These are phyloP conservation scores for Cryptococcus hybrid DNA, from an alignment of 1,284 basidiomycete genomes.

Conservation along the genomic window DNA sequence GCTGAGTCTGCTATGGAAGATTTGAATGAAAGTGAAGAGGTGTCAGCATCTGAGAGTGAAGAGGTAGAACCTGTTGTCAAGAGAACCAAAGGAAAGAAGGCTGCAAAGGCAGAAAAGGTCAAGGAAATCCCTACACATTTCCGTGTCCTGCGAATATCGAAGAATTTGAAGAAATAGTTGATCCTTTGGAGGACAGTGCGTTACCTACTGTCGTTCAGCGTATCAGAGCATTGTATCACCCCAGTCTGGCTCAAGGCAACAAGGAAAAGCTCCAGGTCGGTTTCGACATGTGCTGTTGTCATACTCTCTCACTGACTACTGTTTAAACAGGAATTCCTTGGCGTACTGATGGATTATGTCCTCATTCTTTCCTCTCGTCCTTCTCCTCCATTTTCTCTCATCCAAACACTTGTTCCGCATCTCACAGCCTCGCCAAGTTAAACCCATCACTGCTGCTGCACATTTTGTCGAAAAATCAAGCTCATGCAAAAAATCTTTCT, in stretches of 20 bases:
- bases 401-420: slow-evolving; percentile 76
- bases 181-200: slow-evolving; percentile 65
- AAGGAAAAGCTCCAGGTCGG: slow-evolving; percentile 84
- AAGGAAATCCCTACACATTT: slow-evolving; percentile 89
- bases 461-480: slow-evolving; percentile 74
- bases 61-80: slow-evolving; percentile 26
- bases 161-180: slow-evolving; percentile 80
- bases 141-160: slow-evolving; percentile 82
- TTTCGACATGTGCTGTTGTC: slow-evolving; percentile 1
- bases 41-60: slow-evolving; percentile 33
- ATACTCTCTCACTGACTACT: slow-evolving; percentile 1
- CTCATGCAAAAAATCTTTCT: slow-evolving; percentile 92
- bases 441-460: slow-evolving; percentile 76
- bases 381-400: slow-evolving; percentile 56
- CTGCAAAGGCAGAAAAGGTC: slow-evolving; percentile 58
- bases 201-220: slow-evolving; percentile 83
- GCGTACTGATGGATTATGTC: slow-evolving; percentile 88
- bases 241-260: slow-evolving; percentile 85
- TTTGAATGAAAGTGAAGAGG: slow-evolving; percentile 35
- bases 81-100: slow-evolving; percentile 45
- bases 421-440: slow-evolving; percentile 73
- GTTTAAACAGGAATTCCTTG: slow-evolving; percentile 63
- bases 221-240: slow-evolving; percentile 86
- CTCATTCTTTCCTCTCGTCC: slow-evolving; percentile 71
- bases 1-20: slow-evolving; percentile 30